These are phyloP conservation scores for Cryoendolithus antarcticus DNA, from an alignment of 2,329 filamentous ascomycete genomes.

Conservation along the genomic window DNA sequence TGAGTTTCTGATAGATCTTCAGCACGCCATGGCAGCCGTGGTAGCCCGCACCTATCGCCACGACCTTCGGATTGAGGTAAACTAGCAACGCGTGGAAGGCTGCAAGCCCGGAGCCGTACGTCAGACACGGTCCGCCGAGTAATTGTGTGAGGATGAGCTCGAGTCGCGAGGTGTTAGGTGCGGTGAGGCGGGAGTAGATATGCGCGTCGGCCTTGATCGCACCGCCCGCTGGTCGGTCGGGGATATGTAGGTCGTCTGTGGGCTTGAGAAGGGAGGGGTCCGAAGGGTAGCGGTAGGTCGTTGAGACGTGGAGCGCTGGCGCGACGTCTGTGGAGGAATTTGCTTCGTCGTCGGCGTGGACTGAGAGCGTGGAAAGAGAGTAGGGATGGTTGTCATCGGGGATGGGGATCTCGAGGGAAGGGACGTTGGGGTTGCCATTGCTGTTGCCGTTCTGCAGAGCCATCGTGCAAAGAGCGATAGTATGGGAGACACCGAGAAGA, in stretches of 20 bases:
- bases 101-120: constrained; percentile 73
- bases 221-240: constrained; percentile 15
- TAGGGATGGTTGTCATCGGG: constrained; percentile 7
- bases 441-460: not conserved
- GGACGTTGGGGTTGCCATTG: constrained; percentile 11
- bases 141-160: constrained; percentile 69
- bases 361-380: constrained; percentile 20
- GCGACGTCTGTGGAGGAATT: constrained; percentile 54
- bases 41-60: constrained; percentile 77
- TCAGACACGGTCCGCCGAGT: constrained; percentile 56
- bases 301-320: constrained; percentile 79
- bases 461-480: not conserved
- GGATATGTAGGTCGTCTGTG: constrained; percentile 13
- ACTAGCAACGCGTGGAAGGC: constrained; percentile 82
- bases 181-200: constrained; percentile 70
- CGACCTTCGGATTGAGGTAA: constrained; percentile 67
- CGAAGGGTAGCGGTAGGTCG: constrained; percentile 70
- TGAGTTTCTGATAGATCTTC: constrained; percentile 59
- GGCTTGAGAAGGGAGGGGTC: constrained; percentile 53
- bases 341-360: constrained; percentile 25
- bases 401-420: constrained; percentile 7
- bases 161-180: constrained; percentile 71
- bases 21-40: constrained; percentile 90
- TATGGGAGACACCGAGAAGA: not conserved
- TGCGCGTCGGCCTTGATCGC: constrained; percentile 48